phyloP scores from a whole-genome alignment of 805 yeast species.

The Monosporozyma solicola region DNA sequence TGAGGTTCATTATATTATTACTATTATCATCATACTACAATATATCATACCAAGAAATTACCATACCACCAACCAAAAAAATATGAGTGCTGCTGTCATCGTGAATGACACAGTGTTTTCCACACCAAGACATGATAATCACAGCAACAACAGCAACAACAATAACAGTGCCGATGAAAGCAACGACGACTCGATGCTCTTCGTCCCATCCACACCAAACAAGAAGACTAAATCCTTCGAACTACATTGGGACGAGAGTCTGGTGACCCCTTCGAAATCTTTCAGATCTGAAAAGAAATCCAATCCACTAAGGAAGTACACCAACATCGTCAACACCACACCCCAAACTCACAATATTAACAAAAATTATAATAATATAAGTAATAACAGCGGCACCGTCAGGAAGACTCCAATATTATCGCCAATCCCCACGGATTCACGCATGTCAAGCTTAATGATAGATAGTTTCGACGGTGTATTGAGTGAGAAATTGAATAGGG shows the following conservation, averaged over 20 bases:
- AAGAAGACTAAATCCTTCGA: constrained; percentile 5
- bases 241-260: background rate
- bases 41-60: too few relatives aligned
- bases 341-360: background rate
- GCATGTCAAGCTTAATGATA: background rate
- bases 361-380: background rate
- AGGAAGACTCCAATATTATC: background rate
- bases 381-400: too few relatives aligned
- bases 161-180: too few relatives aligned
- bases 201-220: constrained; percentile 11
- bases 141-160: too few relatives aligned
- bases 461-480: constrained; percentile 5
- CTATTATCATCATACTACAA: too few relatives aligned
- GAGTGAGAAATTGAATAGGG: constrained; percentile 6
- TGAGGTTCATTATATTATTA: too few relatives aligned
- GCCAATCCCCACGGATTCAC: background rate
- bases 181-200: background rate
- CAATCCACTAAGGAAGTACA: background rate
- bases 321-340: background rate
- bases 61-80: background rate
- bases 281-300: constrained; percentile 3
- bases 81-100: background rate
- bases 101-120: constrained; percentile 4
- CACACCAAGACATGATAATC: constrained; percentile 12
- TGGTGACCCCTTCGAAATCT: constrained; percentile 9